Base-by-base conservation (phyloP, 441 rosid species). In the Syzygium malaccense region DNA sequence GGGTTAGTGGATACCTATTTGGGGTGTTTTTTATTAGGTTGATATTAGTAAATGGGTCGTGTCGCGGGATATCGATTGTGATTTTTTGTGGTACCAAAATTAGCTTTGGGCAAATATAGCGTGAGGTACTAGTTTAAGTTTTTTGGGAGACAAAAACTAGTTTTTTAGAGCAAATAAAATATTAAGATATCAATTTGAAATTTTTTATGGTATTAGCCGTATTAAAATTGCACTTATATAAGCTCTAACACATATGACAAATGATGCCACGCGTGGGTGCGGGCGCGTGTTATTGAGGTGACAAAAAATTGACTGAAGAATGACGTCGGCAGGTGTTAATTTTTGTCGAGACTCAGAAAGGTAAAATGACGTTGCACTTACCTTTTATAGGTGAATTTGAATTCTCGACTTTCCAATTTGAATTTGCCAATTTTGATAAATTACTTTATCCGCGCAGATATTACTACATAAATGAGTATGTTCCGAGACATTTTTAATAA, bases 21-120 rank as follows among this genome's bases (percentile, higher is more conserved):
- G 51, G 2, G 51, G 51, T 49, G 51, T 49, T 49, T 55, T 55
- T 55, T 19, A 55, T 20, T 6, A 68, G 3, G 19, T 32, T 4
- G 0, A 8, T 4, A 4, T 1, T 33, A 18, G 0, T 37, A 19
- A 19, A 18, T 68, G 4, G 0, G 1, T 0, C 0, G 2, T 7
- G 0, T 68, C 7, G 0, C 0, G 1, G 12, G 5, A 20, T 19
- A 5, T 0, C 12, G 0, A 0, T 3, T 68, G 0, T 4, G 48
- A 9, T 19, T 68, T 68, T 18, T 9, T 19, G 26, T 19, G 14
- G 0, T 33, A 10, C 13, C 3, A 1, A 9, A 68, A 33, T 33
- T 68, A 19, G 14, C 41, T 33, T 68, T 2, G 1, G 20, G 23
- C 2, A 68, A 66, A 9, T 33, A 66, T 66, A 66, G 45, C 0